Evolutionary conservation across 2,329 filamentous ascomycete genomes (phyloP).

Genomic region (Leptographium procerum): DNA sequence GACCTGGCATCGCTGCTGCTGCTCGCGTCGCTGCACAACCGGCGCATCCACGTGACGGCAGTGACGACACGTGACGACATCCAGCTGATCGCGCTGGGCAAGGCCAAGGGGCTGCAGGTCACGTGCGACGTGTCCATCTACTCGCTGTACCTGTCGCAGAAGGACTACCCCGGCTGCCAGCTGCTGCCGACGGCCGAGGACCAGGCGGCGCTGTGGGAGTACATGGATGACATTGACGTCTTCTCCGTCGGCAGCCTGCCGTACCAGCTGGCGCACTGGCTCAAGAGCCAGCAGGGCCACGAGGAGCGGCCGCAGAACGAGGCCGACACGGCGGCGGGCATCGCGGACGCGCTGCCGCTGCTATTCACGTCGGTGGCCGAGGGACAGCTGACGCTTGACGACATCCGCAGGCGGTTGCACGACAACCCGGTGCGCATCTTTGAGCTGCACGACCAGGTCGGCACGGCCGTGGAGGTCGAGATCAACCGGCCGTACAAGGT

Average conservation of each 20-base stretch:
- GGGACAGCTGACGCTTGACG: constrained; percentile 60
- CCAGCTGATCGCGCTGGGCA: constrained; percentile 62
- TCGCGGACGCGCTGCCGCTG: constrained; percentile 62
- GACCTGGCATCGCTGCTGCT: constrained; percentile 72
- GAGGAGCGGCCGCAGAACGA: constrained; percentile 23
- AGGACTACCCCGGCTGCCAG: constrained; percentile 56
- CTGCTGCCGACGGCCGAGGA: constrained; percentile 57
- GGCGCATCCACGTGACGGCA: constrained; percentile 69
- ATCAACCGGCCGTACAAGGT: constrained; percentile 59
- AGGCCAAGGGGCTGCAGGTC: constrained; percentile 70
- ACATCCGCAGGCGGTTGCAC: constrained; percentile 59
- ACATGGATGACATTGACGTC: constrained; percentile 62
- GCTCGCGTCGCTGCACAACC: constrained; percentile 64
- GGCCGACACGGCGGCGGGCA: constrained; percentile 48
- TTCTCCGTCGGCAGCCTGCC: constrained; percentile 72
- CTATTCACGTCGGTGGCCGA: constrained; percentile 66
- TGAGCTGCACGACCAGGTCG: constrained; percentile 69
- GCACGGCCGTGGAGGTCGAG: constrained; percentile 63
- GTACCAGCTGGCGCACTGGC: constrained; percentile 56
- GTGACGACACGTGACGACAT: constrained; percentile 77
- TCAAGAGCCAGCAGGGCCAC: constrained; percentile 20
- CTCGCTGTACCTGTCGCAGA: constrained; percentile 61
- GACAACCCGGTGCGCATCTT: constrained; percentile 74
- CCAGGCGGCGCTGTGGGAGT: constrained; percentile 63
- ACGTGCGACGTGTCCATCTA: constrained; percentile 78